Conservation (phyloP, 2,329 filamentous ascomycete genomes). For the Didymella glomerata region DNA sequence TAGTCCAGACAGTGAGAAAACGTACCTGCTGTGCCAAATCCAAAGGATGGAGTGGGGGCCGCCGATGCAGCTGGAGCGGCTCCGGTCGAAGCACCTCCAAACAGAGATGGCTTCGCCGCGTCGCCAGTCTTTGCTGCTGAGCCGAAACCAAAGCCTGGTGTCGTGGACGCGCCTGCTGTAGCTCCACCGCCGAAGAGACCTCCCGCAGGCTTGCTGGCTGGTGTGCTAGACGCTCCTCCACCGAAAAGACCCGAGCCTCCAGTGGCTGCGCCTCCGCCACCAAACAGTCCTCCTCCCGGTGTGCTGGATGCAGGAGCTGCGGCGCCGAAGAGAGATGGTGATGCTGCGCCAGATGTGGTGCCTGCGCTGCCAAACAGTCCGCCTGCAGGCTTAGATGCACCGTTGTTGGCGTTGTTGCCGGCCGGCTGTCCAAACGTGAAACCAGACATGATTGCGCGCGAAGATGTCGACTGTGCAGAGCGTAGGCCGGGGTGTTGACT, state of each 20-base stretch:
- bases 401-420: constrained; percentile 27
- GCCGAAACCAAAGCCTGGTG: constrained; percentile 26
- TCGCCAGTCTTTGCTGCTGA: constrained; percentile 33
- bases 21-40: constrained; percentile 31
- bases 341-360: constrained; percentile 35
- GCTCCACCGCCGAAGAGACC: constrained; percentile 41
- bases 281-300: constrained; percentile 31
- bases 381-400: constrained; percentile 39
- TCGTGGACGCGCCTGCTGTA: constrained; percentile 34
- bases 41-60: constrained; percentile 26
- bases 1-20: neutral
- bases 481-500: neutral
- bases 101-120: constrained; percentile 38
- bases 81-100: constrained; percentile 30
- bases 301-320: constrained; percentile 31
- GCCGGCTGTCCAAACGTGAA: constrained; percentile 48
- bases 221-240: constrained; percentile 37
- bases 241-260: constrained; percentile 39
- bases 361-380: constrained; percentile 39
- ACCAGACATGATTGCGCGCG: constrained; percentile 36
- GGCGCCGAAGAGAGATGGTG: constrained; percentile 40
- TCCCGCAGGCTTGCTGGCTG: constrained; percentile 39
- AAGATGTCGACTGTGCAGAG: constrained; percentile 2
- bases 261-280: constrained; percentile 18
- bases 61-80: constrained; percentile 24